Percentiles rank a stretch among this genome's conserved stretches.
phyloP scores from a whole-genome alignment of 1,284 basidiomycete genomes.

The Porodaedalea pini region DNA sequence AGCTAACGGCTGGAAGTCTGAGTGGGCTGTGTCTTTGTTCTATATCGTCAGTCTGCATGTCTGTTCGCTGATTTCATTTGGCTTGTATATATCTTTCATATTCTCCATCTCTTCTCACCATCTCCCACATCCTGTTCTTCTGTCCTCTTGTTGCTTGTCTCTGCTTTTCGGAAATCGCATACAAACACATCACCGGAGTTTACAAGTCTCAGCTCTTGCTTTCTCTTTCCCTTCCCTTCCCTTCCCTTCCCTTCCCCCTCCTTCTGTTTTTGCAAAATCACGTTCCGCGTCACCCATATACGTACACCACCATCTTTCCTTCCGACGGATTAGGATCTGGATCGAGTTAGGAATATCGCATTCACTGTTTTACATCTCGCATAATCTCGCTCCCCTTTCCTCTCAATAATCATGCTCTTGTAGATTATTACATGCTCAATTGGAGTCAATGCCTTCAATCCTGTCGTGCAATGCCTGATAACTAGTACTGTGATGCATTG shows the following conservation, averaged over 20 bases:
- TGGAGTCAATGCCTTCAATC: too few relatives aligned
- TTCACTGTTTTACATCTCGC: constrained; percentile 1
- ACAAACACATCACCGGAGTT: too few relatives aligned
- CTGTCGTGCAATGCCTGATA: background rate
- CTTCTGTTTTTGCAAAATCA: background rate
- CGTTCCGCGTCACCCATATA: background rate
- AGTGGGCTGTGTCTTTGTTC: background rate
- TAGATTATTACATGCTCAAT: background rate
- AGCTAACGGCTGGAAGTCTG: background rate
- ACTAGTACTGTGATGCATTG: too few relatives aligned
- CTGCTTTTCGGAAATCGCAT: background rate
- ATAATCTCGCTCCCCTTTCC: background rate
- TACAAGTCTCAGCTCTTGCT: too few relatives aligned
- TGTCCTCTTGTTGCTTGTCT: background rate
- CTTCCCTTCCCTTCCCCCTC: background rate
- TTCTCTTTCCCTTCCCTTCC: background rate
- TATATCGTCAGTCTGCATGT: background rate
- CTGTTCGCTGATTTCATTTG: background rate
- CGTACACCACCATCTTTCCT: too few relatives aligned
- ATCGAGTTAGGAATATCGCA: background rate
- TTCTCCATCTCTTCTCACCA: background rate
- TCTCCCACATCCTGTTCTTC: background rate
- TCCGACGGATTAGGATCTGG: too few relatives aligned
- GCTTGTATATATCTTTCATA: background rate
- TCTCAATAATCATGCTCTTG: constrained; percentile 5